Evolutionary conservation across 768 basidiomycete species (phyloP).

Genomic region (Gymnopilus dilepis): DNA sequence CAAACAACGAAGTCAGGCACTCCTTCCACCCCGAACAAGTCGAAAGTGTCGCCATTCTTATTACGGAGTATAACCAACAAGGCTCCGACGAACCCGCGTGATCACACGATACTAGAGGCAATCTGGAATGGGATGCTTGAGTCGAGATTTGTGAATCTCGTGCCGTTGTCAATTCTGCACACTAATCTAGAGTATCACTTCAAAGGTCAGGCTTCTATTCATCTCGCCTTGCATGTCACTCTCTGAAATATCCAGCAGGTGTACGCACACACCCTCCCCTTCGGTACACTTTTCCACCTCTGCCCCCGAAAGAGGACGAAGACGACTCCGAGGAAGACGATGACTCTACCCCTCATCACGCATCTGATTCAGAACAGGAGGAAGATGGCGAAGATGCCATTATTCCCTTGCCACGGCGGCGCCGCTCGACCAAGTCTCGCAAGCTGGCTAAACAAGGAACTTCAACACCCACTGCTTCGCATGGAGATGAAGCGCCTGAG

Average conservation of each 20-base stretch:
- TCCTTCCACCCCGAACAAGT: slow-evolving; percentile 5
- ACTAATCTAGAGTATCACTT: slow-evolving; percentile 66
- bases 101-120: slow-evolving; percentile 65
- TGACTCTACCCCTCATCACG: neutral
- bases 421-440: slow-evolving; percentile 24
- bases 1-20: slow-evolving; percentile 4
- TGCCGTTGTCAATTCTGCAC: slow-evolving; percentile 64
- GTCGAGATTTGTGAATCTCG: slow-evolving; percentile 68
- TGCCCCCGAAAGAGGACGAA: slow-evolving; percentile 28
- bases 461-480: slow-evolving; percentile 10
- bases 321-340: slow-evolving; percentile 19
- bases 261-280: slow-evolving; percentile 71
- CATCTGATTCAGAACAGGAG: slow-evolving; percentile 32
- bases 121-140: slow-evolving; percentile 75
- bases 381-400: slow-evolving; percentile 44
- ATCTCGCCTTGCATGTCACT: no score
- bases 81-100: slow-evolving; percentile 61
- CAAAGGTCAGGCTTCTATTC: slow-evolving; percentile 56
- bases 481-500: slow-evolving; percentile 23
- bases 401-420: slow-evolving; percentile 33
- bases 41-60: slow-evolving; percentile 36
- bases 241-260: no score
- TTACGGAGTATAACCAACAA: slow-evolving; percentile 40
- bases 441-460: slow-evolving; percentile 26
- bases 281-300: slow-evolving; percentile 59